Percentiles rank a stretch among this genome's conserved stretches.
These are phyloP conservation scores for Saturnispora gosingensis DNA, from an alignment of 805 yeast genomes.

Conservation along the genomic window DNA sequence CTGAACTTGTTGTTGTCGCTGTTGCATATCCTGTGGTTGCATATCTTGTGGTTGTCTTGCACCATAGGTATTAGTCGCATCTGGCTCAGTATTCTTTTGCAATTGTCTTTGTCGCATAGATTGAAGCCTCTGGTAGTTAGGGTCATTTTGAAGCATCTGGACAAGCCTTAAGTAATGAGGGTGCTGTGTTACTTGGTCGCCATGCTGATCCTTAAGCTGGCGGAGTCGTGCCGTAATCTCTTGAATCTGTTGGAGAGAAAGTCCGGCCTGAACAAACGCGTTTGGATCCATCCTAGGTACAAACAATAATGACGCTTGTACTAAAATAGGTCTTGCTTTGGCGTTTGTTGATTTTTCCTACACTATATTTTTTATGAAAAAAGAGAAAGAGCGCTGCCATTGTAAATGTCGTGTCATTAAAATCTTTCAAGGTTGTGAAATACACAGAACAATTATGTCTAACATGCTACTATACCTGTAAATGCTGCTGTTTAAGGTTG, in stretches of 20 bases:
- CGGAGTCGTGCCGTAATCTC: constrained; percentile 6
- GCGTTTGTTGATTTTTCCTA: constrained; percentile 1
- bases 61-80: not conserved
- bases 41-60: not conserved
- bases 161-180: constrained; percentile 5
- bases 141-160: constrained; percentile 7
- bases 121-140: constrained; percentile 4
- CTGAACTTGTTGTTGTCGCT: not conserved
- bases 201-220: constrained; percentile 6
- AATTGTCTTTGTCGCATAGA: constrained; percentile 2
- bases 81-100: not conserved
- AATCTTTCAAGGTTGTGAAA: not conserved
- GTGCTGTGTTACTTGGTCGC: constrained; percentile 5
- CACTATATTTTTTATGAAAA: not conserved
- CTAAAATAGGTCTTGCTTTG: constrained; percentile 4
- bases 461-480: not conserved
- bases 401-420: not conserved
- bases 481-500: not conserved
- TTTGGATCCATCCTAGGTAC: constrained; percentile 6
- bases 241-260: constrained; percentile 5
- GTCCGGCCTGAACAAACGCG: constrained; percentile 3
- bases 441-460: not conserved
- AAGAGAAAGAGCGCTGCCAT: not conserved
- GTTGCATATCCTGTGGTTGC: not conserved
- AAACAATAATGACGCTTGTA: not conserved